Conservation (phyloP, 208 protist genomes). For the Angomonas ambiguus region DNA sequence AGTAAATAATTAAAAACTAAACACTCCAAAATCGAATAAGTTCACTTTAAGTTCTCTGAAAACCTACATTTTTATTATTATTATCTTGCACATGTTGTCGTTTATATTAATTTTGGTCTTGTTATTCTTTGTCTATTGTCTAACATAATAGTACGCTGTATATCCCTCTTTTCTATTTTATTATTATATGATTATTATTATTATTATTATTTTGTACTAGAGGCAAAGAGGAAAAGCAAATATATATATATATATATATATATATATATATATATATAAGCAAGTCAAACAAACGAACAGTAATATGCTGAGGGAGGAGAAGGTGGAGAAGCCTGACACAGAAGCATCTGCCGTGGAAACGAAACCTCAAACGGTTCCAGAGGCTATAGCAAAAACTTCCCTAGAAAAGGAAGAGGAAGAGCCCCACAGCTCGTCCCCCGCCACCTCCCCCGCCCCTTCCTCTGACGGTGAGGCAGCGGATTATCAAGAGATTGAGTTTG, state of each 20-base stretch:
- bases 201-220: neutral
- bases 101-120: too few species aligned
- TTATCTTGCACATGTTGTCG: too few species aligned
- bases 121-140: neutral
- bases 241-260: constrained; percentile 4
- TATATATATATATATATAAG: neutral
- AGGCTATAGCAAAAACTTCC: neutral
- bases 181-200: neutral
- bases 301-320: too few species aligned
- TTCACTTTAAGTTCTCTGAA: too few species aligned
- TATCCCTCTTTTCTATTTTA: constrained; percentile 6
- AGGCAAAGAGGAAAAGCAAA: neutral
- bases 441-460: constrained; percentile 18
- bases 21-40: neutral
- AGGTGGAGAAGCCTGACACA: too few species aligned
- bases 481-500: constrained; percentile 35
- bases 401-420: neutral
- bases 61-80: too few species aligned
- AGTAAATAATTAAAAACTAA: neutral
- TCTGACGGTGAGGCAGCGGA: constrained; percentile 13
- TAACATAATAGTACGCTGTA: neutral
- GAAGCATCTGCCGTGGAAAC: too few species aligned
- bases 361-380: too few species aligned
- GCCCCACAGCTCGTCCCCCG: neutral
- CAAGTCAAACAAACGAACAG: too few species aligned